Evolutionary conservation across 345 rosid species (phyloP).

Genomic region (Eucalyptus camaldulensis): DNA sequence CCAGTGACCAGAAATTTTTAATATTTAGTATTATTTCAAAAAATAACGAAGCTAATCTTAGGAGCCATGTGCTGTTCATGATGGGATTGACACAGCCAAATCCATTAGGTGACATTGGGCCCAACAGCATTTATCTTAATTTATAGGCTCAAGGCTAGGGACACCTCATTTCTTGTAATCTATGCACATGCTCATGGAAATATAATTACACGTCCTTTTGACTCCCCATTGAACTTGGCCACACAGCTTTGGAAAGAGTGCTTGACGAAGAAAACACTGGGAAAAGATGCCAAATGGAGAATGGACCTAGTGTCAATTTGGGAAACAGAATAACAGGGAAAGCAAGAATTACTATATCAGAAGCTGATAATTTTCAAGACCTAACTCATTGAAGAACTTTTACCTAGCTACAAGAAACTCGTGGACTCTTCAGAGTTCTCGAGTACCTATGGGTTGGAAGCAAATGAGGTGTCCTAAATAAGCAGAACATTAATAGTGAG

Average conservation of each 20-base stretch:
- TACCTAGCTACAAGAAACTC: neutral
- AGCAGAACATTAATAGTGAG: neutral
- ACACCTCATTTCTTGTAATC: conserved; percentile 10
- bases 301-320: neutral
- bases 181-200: conserved; percentile 14
- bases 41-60: neutral
- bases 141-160: neutral
- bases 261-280: neutral
- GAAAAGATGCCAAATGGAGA: neutral
- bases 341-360: neutral
- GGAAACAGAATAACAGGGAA: neutral
- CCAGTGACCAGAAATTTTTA: neutral
- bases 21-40: neutral
- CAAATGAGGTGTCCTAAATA: neutral
- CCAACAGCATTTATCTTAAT: conserved; percentile 1
- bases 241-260: neutral
- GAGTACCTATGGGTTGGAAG: neutral
- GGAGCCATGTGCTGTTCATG: conserved; percentile 18
- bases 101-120: conserved; percentile 1
- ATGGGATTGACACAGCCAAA: neutral
- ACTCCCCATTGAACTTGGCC: neutral
- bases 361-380: neutral
- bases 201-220: neutral
- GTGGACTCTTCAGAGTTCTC: neutral
- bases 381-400: neutral